phyloP scores from a whole-genome alignment of 352 stramenopile species.

The Phytophthora melonis region DNA sequence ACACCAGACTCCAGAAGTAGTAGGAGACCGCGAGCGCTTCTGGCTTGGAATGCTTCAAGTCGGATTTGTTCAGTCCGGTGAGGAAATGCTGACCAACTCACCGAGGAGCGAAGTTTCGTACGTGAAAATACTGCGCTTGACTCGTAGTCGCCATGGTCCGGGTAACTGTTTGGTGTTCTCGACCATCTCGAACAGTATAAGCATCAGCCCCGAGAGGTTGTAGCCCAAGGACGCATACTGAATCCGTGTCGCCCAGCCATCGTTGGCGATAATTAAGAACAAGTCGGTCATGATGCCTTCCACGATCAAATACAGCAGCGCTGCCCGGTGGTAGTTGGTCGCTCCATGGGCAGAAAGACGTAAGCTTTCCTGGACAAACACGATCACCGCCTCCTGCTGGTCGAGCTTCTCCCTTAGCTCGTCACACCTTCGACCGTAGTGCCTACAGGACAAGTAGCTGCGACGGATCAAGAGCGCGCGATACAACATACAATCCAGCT shows the following conservation, averaged over 20 bases:
- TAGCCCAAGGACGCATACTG: constrained; percentile 38
- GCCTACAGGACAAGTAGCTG: constrained; percentile 6
- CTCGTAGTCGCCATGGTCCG: constrained; percentile 7
- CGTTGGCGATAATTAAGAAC: constrained; percentile 34
- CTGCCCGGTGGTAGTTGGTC: constrained; percentile 21
- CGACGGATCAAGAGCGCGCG: constrained; percentile 19
- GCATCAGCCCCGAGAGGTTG: constrained; percentile 33
- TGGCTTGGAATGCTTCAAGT: constrained; percentile 23
- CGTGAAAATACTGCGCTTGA: constrained; percentile 32
- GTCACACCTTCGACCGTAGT: constrained; percentile 14
- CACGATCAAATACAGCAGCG: constrained; percentile 30
- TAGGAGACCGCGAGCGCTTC: constrained; percentile 29
- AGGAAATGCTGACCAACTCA: constrained; percentile 27
- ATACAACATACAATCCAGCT: too few species aligned
- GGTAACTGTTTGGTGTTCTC: constrained; percentile 20
- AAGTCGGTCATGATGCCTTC: constrained; percentile 36
- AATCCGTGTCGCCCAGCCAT: constrained; percentile 10
- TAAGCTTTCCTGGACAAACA: constrained; percentile 32
- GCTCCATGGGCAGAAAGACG: constrained; percentile 29
- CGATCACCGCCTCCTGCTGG: constrained; percentile 1
- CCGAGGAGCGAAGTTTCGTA: constrained; percentile 25
- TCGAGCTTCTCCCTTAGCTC: constrained; percentile 10
- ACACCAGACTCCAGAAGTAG: constrained; percentile 33
- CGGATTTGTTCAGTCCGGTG: constrained; percentile 22
- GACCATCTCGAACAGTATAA: constrained; percentile 39